Percentiles rank a stretch among this genome's conserved stretches.
Evolutionary conservation across 805 yeast genomes (phyloP).

Genomic region (Candida adriatica): DNA sequence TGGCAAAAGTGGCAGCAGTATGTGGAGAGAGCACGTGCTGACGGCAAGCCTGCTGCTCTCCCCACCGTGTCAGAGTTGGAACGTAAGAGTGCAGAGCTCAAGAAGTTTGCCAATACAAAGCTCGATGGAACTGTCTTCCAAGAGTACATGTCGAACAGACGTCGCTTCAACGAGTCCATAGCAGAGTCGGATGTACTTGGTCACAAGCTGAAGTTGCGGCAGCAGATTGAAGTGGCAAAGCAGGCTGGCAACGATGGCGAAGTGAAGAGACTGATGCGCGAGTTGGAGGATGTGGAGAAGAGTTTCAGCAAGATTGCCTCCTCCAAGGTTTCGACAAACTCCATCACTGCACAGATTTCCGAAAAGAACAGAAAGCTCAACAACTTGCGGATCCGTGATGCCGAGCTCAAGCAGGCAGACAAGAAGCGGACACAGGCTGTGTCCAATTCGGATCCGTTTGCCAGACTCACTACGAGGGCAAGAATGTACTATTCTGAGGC

Average conservation of each 20-base stretch:
- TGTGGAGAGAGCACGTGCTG: conserved; percentile 45
- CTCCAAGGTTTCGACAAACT: conserved; percentile 29
- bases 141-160: conserved; percentile 69
- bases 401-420: conserved; percentile 62
- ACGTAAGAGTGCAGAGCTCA: conserved; percentile 56
- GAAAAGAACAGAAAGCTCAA: conserved; percentile 76
- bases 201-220: conserved; percentile 63
- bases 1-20: conserved; percentile 61
- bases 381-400: conserved; percentile 67
- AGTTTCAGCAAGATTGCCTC: conserved; percentile 28
- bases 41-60: conserved; percentile 28
- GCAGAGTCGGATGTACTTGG: conserved; percentile 72
- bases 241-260: conserved; percentile 37
- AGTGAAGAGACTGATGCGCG: conserved; percentile 29
- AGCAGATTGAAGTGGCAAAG: conserved; percentile 67
- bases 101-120: conserved; percentile 54
- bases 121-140: conserved; percentile 71
- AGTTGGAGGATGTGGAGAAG: conserved; percentile 32
- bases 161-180: conserved; percentile 47
- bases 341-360: conserved; percentile 24
- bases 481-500: conserved; percentile 63
- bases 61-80: conserved; percentile 63
- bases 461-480: conserved; percentile 82
- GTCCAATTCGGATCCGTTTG: conserved; percentile 71
- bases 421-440: conserved; percentile 38